Evolutionary conservation across 805 yeast genomes (phyloP), one percentile per base, ranked within the genome.

Genomic region (Candida insectorum): DNA sequence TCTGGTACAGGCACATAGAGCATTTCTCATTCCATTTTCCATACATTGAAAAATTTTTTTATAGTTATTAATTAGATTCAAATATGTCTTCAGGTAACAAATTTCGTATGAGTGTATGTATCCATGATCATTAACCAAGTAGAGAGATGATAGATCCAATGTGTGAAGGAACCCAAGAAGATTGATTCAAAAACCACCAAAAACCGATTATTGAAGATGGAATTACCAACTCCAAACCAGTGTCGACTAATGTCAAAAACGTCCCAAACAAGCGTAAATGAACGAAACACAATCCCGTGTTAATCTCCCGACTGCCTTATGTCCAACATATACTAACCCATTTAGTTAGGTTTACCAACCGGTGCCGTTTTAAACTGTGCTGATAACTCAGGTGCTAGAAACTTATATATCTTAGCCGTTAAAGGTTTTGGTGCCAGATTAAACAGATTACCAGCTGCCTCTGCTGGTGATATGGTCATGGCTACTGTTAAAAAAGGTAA

Each of bases 331-430:
- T 61, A 58, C 60, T 54, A 56, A 56, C 65, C 32, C 45, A 15
- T 36, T 50, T 63, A 86, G 93, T 87, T 93, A 77, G 99, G 95
- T 82, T 85, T 93, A 70, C 99, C 99, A 77, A 83, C 79, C 60
- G 98, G 97, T 75, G 99, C 99, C 74, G 87, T 93, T 73, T 83
- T 93, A 79, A 94, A 94, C 89, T 93, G 99, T 80, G 89, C 94
- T 75, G 99, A 93, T 74, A 93, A 93, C 96, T 78, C 94, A 62
- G 99, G 99, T 81, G 99, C 98, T 65, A 89, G 97, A 81, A 91
- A 89, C 86, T 83, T 93, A 65, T 86, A 88, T 84, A 81, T 93
- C 77, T 75, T 93, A 67, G 91, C 99, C 77, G 99, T 93, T 68
- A 93, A 91, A 80, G 97, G 97, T 67, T 71, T 78, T 69, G 98